phyloP scores from a whole-genome alignment of 2,329 filamentous ascomycete genomes.

The Gremmenia infestans region DNA sequence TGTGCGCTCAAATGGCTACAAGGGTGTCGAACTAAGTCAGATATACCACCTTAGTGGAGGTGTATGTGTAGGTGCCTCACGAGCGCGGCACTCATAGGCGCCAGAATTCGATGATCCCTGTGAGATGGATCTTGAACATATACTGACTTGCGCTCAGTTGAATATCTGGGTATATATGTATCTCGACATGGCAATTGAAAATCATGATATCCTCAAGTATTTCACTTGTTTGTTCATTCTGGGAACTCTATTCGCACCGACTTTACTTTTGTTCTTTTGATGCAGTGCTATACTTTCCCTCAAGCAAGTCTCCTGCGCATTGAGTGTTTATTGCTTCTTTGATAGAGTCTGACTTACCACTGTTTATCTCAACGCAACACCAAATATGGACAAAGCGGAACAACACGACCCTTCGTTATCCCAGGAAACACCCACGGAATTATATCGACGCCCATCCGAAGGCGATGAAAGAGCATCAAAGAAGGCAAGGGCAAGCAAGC shows the following conservation, averaged over 20 bases:
- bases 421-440: conserved; percentile 12
- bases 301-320: neutral
- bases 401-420: conserved; percentile 2
- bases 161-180: conserved; percentile 5
- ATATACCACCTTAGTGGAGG: neutral
- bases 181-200: neutral
- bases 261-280: neutral
- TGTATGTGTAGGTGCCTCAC: neutral
- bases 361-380: neutral
- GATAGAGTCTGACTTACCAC: neutral
- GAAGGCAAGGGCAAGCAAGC: conserved; percentile 24
- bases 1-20: neutral
- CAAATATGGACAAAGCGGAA: conserved; percentile 1
- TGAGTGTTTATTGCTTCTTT: neutral
- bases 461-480: conserved; percentile 17
- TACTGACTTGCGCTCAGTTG: conserved; percentile 2
- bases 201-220: neutral
- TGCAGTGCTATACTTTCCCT: neutral
- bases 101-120: conserved; percentile 12
- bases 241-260: neutral
- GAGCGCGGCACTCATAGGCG: conserved; percentile 2
- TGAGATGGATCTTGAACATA: conserved; percentile 8
- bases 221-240: neutral
- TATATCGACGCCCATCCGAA: conserved; percentile 17
- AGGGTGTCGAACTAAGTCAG: neutral